Percentiles rank a stretch among this genome's conserved stretches.
These are phyloP conservation scores for Pyrrhoderma noxium DNA, from an alignment of 1,284 basidiomycete species.

Conservation along the genomic window DNA sequence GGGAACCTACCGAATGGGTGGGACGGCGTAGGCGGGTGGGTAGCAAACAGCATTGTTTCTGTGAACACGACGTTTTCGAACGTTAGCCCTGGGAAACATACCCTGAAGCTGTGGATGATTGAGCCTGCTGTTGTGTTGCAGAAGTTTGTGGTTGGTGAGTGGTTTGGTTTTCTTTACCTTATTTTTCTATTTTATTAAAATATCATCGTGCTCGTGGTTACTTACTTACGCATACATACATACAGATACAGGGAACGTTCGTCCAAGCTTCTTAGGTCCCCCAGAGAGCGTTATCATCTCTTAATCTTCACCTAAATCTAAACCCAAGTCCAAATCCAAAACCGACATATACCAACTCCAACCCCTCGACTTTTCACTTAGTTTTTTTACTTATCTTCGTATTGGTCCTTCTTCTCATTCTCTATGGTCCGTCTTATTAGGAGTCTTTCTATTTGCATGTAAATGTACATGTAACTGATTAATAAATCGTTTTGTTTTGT, in stretches of 20 bases:
- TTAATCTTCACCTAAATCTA: too few relatives aligned
- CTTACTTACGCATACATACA: not conserved
- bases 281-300: constrained; percentile 42
- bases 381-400: too few relatives aligned
- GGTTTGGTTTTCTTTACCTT: constrained; percentile 28
- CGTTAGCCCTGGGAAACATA: constrained; percentile 46
- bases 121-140: constrained; percentile 56
- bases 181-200: too few relatives aligned
- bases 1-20: constrained; percentile 47
- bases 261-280: constrained; percentile 51
- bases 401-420: too few relatives aligned
- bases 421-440: too few relatives aligned
- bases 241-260: constrained; percentile 39
- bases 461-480: too few relatives aligned
- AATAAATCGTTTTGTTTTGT: too few relatives aligned
- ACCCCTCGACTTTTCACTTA: too few relatives aligned
- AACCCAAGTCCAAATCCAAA: too few relatives aligned
- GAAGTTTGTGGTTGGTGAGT: constrained; percentile 44
- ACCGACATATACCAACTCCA: too few relatives aligned
- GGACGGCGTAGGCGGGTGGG: constrained; percentile 45
- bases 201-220: too few relatives aligned
- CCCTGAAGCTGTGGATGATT: constrained; percentile 51
- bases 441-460: too few relatives aligned
- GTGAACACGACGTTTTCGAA: constrained; percentile 32
- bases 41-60: constrained; percentile 42